These are phyloP conservation scores for Solanum virginianum DNA, from an alignment of 257 asterid species.

Conservation along the genomic window DNA sequence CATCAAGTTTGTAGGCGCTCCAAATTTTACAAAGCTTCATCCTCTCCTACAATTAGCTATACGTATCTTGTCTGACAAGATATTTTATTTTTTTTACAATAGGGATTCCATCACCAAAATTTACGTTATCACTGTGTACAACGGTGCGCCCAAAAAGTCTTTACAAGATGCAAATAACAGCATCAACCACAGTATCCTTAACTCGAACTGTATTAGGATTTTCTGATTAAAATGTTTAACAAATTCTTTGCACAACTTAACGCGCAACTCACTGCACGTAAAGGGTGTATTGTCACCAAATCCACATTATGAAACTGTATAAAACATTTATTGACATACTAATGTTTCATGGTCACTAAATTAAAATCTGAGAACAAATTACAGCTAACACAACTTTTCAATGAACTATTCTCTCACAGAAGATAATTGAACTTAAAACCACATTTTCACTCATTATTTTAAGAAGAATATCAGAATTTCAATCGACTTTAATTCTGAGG, in stretches of 20 bases:
- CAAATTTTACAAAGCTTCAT: not conserved
- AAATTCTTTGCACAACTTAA: not conserved
- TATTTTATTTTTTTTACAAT: not conserved
- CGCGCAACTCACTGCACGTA: not conserved
- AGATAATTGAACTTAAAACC: not conserved
- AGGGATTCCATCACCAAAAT: not conserved
- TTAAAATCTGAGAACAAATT: not conserved
- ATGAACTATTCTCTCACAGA: not conserved
- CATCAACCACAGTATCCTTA: not conserved
- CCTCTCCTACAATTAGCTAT: not conserved
- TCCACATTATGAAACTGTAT: not conserved
- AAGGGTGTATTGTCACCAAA: not conserved
- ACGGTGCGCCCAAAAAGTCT: not conserved
- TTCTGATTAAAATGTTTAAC: not conserved
- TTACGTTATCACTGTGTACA: not conserved
- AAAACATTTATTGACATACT: not conserved
- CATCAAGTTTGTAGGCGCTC: not conserved
- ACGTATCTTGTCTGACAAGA: not conserved
- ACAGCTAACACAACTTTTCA: not conserved
- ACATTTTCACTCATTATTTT: not conserved
- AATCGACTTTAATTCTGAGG: not conserved
- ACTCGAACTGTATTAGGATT: not conserved
- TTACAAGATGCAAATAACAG: not conserved
- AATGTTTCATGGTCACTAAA: not conserved
- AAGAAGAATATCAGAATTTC: not conserved